Base-by-base conservation (phyloP, 176 grass and related monocot genomes). In the Cenchrus fungigraminus region DNA sequence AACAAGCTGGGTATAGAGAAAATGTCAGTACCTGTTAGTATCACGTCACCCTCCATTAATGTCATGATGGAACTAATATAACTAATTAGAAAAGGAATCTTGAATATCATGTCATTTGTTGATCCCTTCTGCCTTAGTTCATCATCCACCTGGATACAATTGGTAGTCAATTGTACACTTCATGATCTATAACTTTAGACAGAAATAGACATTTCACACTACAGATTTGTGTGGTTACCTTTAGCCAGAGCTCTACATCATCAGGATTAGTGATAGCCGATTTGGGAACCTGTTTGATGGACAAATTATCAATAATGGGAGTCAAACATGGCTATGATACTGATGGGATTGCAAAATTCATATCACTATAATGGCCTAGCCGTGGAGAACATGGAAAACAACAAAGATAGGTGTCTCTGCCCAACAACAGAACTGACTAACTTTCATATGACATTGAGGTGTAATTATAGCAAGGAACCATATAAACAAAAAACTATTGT, bases 21-120 rank as follows among this genome's bases (percentile, higher is more conserved):
- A 78, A 78, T 29, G 50, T 1, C 46, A 55, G 69, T 94, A 98
- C 93, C 91, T 0, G 96, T 98, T 79, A 98, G 79, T 85, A 98
- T 98, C 81, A 98, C 93, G 78, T 98, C 96, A 40, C 96, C 96
- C 89, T 98, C 96, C 86, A 92, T 78, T 40, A 98, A 68, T 60
- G 96, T 95, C 87, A 98, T 92, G 47, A 98, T 85, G 43, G 93
- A 92, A 92, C 96, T 98, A 75, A 98, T 95, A 82, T 98, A 89
- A 29, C 93, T 98, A 32, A 98, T 92, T 12, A 98, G 91, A 86
- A 95, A 98, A 68, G 93, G 91, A 83, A 98, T 82, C 70, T 98
- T 95, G 79, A 98, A 98, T 81, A 98, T 82, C 96, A 95, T 95
- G 83, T 98, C 96, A 50, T 85, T 95, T 56, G 96, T 98, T 5